Percentiles rank a stretch among this genome's conserved stretches.
These are phyloP conservation scores for Pythium scleroteichum DNA, from an alignment of 352 stramenopile genomes.

Conservation along the genomic window DNA sequence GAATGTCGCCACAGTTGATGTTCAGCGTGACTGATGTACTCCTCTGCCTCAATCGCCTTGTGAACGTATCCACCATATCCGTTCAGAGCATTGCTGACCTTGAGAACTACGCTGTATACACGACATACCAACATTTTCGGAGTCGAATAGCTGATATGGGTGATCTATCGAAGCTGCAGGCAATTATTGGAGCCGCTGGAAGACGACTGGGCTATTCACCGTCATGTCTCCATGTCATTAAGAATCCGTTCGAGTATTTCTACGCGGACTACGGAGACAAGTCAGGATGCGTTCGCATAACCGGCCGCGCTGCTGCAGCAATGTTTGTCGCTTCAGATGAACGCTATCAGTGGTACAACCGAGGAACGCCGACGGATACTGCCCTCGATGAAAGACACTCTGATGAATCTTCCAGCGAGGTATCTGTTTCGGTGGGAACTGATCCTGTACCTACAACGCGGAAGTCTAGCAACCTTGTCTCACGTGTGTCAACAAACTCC, in stretches of 20 bases:
- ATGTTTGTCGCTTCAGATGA: slow-evolving; percentile 58
- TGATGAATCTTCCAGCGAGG: neutral
- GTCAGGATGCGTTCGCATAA: slow-evolving; percentile 41
- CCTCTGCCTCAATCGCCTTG: slow-evolving; percentile 45
- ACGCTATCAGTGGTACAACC: slow-evolving; percentile 68
- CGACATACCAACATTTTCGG: slow-evolving; percentile 41
- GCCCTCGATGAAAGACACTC: neutral
- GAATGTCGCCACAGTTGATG: slow-evolving; percentile 37
- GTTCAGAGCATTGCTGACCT: slow-evolving; percentile 34
- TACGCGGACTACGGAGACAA: slow-evolving; percentile 53
- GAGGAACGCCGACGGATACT: slow-evolving; percentile 26
- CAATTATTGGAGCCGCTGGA: slow-evolving; percentile 20
- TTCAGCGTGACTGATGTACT: slow-evolving; percentile 49
- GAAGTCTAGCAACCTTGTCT: slow-evolving; percentile 32
- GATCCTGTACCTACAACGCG: slow-evolving; percentile 7
- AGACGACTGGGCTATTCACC: slow-evolving; percentile 43
- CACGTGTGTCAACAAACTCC: no score
- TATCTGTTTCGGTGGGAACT: slow-evolving; percentile 11
- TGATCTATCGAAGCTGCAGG: slow-evolving; percentile 26
- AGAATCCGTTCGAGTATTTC: slow-evolving; percentile 29
- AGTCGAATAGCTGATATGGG: slow-evolving; percentile 30
- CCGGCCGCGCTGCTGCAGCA: slow-evolving; percentile 26
- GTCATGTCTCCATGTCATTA: slow-evolving; percentile 31
- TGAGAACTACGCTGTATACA: slow-evolving; percentile 42
- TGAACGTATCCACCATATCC: slow-evolving; percentile 38